A percentile compares a stretch with the other conserved stretches of the same genome.
Evolutionary conservation across 495 filamentous ascomycete species (phyloP).

Genomic region (Lichenothelia convexa): DNA sequence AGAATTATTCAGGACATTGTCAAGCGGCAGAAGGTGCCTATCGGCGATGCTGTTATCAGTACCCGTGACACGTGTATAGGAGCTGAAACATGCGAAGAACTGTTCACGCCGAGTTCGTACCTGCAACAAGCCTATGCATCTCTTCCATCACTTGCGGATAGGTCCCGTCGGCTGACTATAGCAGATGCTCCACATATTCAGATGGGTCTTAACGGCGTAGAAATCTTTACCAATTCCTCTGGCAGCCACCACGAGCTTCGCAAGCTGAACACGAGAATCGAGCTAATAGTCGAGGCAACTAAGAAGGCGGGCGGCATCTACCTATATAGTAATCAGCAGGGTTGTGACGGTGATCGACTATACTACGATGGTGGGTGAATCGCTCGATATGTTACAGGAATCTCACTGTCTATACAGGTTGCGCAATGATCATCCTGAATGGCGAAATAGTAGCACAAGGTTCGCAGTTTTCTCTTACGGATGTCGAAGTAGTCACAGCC

Average conservation of each 20-base stretch:
- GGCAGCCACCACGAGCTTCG: slow-evolving; percentile 55
- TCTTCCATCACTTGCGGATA: too few relatives aligned
- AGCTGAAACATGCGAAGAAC: slow-evolving; percentile 32
- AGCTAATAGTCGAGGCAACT: slow-evolving; percentile 61
- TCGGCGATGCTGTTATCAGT: slow-evolving; percentile 62
- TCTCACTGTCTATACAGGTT: slow-evolving; percentile 52
- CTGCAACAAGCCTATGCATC: too few relatives aligned
- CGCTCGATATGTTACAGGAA: slow-evolving; percentile 5
- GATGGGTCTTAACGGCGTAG: slow-evolving; percentile 23
- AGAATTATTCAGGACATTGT: slow-evolving; percentile 40
- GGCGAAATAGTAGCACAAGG: slow-evolving; percentile 53
- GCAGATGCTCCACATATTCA: slow-evolving; percentile 23
- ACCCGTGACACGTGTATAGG: slow-evolving; percentile 56
- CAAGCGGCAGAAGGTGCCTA: slow-evolving; percentile 41
- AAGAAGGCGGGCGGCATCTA: slow-evolving; percentile 29
- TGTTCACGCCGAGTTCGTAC: slow-evolving; percentile 25
- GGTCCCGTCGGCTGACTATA: too few relatives aligned
- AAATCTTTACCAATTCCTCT: slow-evolving; percentile 57
- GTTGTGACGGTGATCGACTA: slow-evolving; percentile 51
- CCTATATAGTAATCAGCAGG: slow-evolving; percentile 29
- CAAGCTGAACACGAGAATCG: slow-evolving; percentile 57
- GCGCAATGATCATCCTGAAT: slow-evolving; percentile 58
- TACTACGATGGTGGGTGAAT: slow-evolving; percentile 24
- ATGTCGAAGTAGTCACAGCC: slow-evolving; percentile 72
- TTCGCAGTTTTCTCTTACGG: slow-evolving; percentile 55